Percentiles rank a stretch among this genome's conserved stretches.
Evolutionary conservation across 2,329 filamentous ascomycete genomes (phyloP).

Genomic region (Pseudogymnoascus sp.): DNA sequence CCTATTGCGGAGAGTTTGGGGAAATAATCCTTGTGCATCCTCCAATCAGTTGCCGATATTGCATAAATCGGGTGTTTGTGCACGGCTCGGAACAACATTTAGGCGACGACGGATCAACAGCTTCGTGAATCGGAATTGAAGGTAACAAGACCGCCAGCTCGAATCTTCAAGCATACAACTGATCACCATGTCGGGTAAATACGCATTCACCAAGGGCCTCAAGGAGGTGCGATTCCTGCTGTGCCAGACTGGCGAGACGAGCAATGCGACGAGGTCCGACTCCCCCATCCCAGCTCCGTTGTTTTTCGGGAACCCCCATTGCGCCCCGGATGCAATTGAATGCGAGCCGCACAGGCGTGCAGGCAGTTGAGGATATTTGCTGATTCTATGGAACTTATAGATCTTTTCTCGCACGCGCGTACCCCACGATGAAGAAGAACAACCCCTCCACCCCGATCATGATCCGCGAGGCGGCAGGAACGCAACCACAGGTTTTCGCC

Average conservation of each 20-base stretch:
- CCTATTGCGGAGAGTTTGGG: constrained; percentile 5
- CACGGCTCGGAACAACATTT: neutral
- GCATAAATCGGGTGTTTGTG: constrained; percentile 7
- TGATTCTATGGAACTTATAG: constrained; percentile 37
- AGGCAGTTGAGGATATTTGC: neutral
- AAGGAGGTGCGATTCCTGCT: constrained; percentile 97
- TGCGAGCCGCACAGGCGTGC: neutral
- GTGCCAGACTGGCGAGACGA: constrained; percentile 89
- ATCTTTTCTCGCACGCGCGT: constrained; percentile 81
- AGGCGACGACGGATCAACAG: neutral
- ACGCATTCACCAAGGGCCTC: constrained; percentile 78
- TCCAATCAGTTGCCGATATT: neutral
- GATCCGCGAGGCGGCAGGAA: constrained; percentile 83
- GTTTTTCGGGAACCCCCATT: neutral
- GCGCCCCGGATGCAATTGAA: neutral
- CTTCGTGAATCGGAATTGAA: constrained; percentile 3
- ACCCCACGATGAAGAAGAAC: constrained; percentile 99
- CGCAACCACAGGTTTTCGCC: constrained; percentile 78
- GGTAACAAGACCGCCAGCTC: constrained; percentile 1
- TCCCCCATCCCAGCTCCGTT: neutral
- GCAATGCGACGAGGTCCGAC: constrained; percentile 75
- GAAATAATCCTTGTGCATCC: constrained; percentile 6
- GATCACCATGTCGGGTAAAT: constrained; percentile 75
- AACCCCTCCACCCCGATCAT: constrained; percentile 92
- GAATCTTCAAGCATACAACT: constrained; percentile 8